Base-by-base conservation (phyloP, 192 early-diverging fungal species). In the Phlyctochytrium arcticum region DNA sequence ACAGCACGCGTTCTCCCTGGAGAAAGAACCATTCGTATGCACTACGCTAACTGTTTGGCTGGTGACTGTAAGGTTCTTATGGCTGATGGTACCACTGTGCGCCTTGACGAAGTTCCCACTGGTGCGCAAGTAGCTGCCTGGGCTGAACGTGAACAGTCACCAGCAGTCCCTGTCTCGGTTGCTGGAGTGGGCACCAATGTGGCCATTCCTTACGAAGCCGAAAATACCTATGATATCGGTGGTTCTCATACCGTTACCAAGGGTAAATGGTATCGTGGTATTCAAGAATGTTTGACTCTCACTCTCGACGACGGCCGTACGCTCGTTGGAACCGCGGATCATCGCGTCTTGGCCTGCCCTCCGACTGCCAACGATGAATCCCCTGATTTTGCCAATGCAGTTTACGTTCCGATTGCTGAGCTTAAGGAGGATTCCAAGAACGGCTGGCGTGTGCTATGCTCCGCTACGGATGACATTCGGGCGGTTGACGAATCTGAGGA, bases 1-100 rank as follows among this genome's bases (percentile, higher is more conserved):
- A 91, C 90, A 21, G 98, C 94, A 6, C 87, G 90, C 53, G 86
- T 99, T 37, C 79, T 99, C 17, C 92, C 92, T 4, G 93, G 92
- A 47, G 97, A 99, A 75, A 95, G 91, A 61, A 99, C 98, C 12
- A 93, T 99, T 78, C 88, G 98, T 24, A 96, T 99, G 96, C 98
- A 99, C 75, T 99, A 98, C 73, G 92, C 95, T 57, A 95, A 89
- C 71, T 89, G 74, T 29, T 57, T 51, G 50, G 50, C 50, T 51
- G 50, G 50, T 51, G 50, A 51, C 50, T 51, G 10, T 8, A 21
- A 63, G 3, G 27, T 67, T 21, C 17, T 49, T 51, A 51, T 51
- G 50, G 50, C 50, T 51, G 50, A 51, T 51, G 50, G 50, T 51
- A 51, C 50, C 50, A 51, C 50, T 51, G 53, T 53, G 56, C 56